phyloP scores from a whole-genome alignment of 2,329 filamentous ascomycete genomes.

The Tricladium varicosporioides region DNA sequence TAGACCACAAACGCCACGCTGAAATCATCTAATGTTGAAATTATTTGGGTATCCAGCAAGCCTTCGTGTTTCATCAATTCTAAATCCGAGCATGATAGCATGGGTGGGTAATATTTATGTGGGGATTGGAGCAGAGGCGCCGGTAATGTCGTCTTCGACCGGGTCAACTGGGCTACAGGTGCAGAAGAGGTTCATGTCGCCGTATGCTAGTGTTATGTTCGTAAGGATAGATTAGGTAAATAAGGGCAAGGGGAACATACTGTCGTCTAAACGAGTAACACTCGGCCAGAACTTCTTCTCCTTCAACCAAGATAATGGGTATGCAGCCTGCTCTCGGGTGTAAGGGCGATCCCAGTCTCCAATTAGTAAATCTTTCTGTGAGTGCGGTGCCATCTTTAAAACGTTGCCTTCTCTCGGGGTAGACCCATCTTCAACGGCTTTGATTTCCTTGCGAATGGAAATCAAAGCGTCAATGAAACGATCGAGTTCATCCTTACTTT shows the following conservation, averaged over 20 bases:
- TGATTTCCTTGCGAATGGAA: slow-evolving; percentile 81
- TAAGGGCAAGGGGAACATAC: slow-evolving; percentile 47
- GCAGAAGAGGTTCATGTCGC: slow-evolving; percentile 91
- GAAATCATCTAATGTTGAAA: slow-evolving; percentile 14
- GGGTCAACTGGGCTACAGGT: slow-evolving; percentile 80
- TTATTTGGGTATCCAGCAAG: slow-evolving; percentile 3
- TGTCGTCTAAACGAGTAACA: slow-evolving; percentile 83
- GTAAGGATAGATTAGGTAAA: slow-evolving; percentile 15
- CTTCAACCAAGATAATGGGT: slow-evolving; percentile 75
- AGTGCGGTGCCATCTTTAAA: slow-evolving; percentile 86
- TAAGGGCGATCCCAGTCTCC: slow-evolving; percentile 84
- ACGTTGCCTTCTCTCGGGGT: slow-evolving; percentile 76
- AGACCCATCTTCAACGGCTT: slow-evolving; percentile 75
- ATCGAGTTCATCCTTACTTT: slow-evolving; percentile 89
- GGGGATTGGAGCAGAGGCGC: slow-evolving; percentile 23
- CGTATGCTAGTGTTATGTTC: slow-evolving; percentile 62
- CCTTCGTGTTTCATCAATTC: neutral
- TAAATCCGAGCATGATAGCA: neutral
- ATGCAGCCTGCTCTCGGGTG: slow-evolving; percentile 77
- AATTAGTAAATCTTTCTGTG: slow-evolving; percentile 73
- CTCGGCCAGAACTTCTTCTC: slow-evolving; percentile 99
- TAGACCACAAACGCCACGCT: slow-evolving; percentile 4
- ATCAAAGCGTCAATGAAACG: slow-evolving; percentile 90
- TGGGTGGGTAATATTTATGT: slow-evolving; percentile 15
- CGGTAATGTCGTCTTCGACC: slow-evolving; percentile 26